Base-by-base conservation (phyloP, 2,329 filamentous ascomycete species). In the Huntiella savannae region DNA sequence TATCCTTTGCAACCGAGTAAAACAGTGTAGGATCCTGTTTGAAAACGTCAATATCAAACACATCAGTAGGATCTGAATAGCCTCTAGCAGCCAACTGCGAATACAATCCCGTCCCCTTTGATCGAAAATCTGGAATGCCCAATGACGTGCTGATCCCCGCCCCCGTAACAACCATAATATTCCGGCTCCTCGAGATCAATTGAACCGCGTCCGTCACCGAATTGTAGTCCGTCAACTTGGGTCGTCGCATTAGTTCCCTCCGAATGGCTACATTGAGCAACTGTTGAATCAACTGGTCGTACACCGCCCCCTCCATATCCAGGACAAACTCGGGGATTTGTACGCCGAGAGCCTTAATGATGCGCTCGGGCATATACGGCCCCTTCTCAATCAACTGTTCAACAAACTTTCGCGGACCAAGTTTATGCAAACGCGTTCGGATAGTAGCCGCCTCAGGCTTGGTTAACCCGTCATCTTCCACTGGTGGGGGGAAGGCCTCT, bases 121-220 rank as follows among this genome's bases (percentile, higher is more conserved):
- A 95, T 53, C 91, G 79, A 58, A 98, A 98, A 60, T 98, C 91
- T 4, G 91, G 91, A 50, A 98, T 96, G 51, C 91, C 91, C 15
- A 98, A 75, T 44, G 85, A 94, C 1, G 91, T 98, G 19, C 87
- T 95, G 54, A 98, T 96, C 53, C 91, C 91, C 13, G 91, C 91
- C 44, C 91, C 91, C 1, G 91, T 96, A 53, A 98, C 74, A 53
- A 96, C 82, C 56, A 98, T 75, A 59, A 98, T 87, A 60, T 94
- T 93, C 54, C 74, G 74, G 48, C 79, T 76, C 49, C 73, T 71
- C 54, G 75, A 69, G 38, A 98, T 70, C 43, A 98, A 67, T 11
- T 69, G 63, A 6, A 91, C 86, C 4, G 84, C 91, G 62, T 98
- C 86, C 52, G 92, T 82, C 45, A 96, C 70, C 1, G 79, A 78